Percentiles rank a stretch among this genome's conserved stretches.
phyloP scores from a whole-genome alignment of 129 eudicot genomes.

The Chrysanthemum lavandulifolium region DNA sequence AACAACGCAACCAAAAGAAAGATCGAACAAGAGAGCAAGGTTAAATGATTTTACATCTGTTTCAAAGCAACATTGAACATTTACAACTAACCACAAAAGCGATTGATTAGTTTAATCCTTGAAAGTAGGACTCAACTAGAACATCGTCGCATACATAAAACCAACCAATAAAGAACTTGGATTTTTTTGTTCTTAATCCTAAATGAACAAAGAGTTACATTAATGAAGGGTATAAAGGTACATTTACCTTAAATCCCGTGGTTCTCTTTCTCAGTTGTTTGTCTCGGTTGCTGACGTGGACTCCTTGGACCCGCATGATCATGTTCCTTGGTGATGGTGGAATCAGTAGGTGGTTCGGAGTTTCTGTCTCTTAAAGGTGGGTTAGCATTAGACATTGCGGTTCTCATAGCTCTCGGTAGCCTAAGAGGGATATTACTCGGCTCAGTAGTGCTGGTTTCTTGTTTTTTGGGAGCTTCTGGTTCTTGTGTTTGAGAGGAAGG shows the following conservation, averaged over 20 bases:
- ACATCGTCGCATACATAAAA: no score
- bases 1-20: no score
- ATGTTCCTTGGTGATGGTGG: conserved; percentile 25
- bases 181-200: conserved; percentile 1
- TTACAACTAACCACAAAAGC: background rate
- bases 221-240: background rate
- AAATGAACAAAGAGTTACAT: conserved; percentile 4
- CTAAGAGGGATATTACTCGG: conserved; percentile 49
- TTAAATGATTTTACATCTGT: no score
- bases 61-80: conserved; percentile 4
- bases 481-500: conserved; percentile 40
- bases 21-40: no score
- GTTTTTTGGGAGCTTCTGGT: conserved; percentile 39
- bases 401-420: conserved; percentile 82
- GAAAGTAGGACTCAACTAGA: background rate
- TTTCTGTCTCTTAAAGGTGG: conserved; percentile 65
- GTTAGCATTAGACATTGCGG: conserved; percentile 45
- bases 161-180: no score
- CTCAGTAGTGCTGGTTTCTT: conserved; percentile 39
- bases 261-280: conserved; percentile 65
- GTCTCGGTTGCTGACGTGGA: conserved; percentile 40
- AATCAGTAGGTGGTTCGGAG: conserved; percentile 42
- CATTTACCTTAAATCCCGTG: conserved; percentile 27
- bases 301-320: conserved; percentile 44
- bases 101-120: background rate